Conservation (phyloP, 257 asterid species). For the Craterostigma plantagineum region DNA sequence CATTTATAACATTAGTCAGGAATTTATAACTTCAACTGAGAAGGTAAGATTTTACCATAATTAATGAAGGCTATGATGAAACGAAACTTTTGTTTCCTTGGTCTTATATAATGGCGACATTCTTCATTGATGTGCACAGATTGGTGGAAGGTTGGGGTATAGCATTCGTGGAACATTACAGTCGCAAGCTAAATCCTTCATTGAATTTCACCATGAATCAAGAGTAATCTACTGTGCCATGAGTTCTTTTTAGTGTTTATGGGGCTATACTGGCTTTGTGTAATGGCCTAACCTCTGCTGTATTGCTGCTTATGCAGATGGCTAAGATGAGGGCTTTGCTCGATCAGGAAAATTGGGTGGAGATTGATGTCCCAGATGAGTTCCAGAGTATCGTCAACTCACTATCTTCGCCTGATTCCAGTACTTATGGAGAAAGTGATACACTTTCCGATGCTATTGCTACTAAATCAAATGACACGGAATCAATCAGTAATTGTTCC, state of each 20-base stretch:
- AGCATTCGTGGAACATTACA: conserved; percentile 92
- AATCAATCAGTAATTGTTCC: conserved; percentile 25
- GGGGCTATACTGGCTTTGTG: conserved; percentile 5
- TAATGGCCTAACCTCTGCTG: conserved; percentile 14
- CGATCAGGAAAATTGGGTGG: conserved; percentile 97
- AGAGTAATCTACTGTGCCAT: conserved; percentile 47
- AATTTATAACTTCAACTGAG: conserved; percentile 79
- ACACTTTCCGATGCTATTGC: conserved; percentile 20
- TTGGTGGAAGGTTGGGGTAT: conserved; percentile 98
- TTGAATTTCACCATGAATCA: conserved; percentile 85
- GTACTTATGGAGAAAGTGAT: conserved; percentile 12
- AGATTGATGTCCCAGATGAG: conserved; percentile 92
- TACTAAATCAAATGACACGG: conserved; percentile 19
- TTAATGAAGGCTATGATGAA: conserved; percentile 1
- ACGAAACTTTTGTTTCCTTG: conserved; percentile 5
- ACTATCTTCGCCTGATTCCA: conserved; percentile 26
- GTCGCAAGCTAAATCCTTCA: conserved; percentile 90
- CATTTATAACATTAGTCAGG: conserved; percentile 76
- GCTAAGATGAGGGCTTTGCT: conserved; percentile 83
- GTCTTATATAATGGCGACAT: conserved; percentile 14
- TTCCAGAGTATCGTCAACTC: conserved; percentile 65
- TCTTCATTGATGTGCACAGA: conserved; percentile 41
- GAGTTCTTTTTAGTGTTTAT: conserved; percentile 3
- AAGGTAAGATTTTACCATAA: conserved; percentile 25
- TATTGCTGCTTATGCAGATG: conserved; percentile 42